phyloP scores from a whole-genome alignment of 306 rosid species.

The Arachis stenosperma region DNA sequence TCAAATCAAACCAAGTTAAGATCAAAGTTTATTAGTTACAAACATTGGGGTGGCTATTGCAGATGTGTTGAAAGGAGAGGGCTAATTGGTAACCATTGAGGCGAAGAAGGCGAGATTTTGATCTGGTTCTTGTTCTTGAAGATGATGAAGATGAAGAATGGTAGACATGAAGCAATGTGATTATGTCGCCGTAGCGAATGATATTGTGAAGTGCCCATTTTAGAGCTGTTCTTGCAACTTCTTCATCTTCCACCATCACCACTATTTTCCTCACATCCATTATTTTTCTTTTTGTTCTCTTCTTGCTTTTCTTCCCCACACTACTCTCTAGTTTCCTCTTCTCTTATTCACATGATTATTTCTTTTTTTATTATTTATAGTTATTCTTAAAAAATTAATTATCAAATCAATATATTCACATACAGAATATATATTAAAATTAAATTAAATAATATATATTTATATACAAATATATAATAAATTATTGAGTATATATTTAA shows the following conservation, averaged over 20 bases:
- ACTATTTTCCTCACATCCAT: constrained; percentile 85
- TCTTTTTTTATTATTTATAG: too few species aligned
- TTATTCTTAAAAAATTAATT: neutral
- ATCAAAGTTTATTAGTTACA: constrained; percentile 9
- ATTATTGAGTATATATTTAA: too few species aligned
- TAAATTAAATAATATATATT: neutral
- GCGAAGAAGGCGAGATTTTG: constrained; percentile 62
- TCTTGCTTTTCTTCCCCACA: too few species aligned
- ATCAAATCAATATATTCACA: too few species aligned
- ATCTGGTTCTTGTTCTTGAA: constrained; percentile 51
- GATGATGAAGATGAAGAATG: constrained; percentile 20
- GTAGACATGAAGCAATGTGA: constrained; percentile 83
- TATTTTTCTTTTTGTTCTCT: neutral
- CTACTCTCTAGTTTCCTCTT: constrained; percentile 23
- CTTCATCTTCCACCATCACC: constrained; percentile 87
- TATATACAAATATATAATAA: neutral
- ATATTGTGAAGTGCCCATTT: constrained; percentile 81
- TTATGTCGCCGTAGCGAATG: constrained; percentile 70
- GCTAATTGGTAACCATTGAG: constrained; percentile 77
- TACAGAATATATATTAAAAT: too few species aligned
- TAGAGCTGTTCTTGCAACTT: constrained; percentile 81
- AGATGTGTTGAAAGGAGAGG: constrained; percentile 79
- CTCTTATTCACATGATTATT: constrained; percentile 8
- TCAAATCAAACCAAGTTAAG: neutral
- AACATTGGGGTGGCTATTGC: constrained; percentile 74